Evolutionary conservation across 164 flowering plant genomes (phyloP), one percentile per base, ranked within the genome.

Genomic region (Buxus sempervirens): DNA sequence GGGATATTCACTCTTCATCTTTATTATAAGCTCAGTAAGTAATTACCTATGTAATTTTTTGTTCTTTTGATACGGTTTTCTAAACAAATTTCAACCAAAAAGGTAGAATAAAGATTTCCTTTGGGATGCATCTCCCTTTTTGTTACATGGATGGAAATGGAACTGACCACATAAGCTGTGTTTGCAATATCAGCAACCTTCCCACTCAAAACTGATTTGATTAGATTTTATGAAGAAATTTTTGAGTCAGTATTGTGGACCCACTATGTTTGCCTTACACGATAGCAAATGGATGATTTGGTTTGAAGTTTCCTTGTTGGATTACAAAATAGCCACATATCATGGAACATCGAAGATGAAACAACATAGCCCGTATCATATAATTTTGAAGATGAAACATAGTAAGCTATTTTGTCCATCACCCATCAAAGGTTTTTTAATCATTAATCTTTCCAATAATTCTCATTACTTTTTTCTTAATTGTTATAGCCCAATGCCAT

Each of bases 1-100:
- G 98, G 99, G 99, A 67, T 96, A 96, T 76, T 96, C 99, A 64
- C 97, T 96, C 76, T 86, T 82, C 80, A 70, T 86, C 73, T 84
- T 96, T 60, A 32, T 96, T 72, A 75, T 74, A 36, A 79, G 80
- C 74, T 80, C 90, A 54, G 99, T 96, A 81, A 96, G 97, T 83
- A 58, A 61, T 71, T 48, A 27, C 57, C 22, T 62, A 36, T 49
- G 26, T 49, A 22, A 3, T n/a, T 53, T 19, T 58, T 61, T 63
- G 26, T 22, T 24, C 62, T 57, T 67, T 48, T 2, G 8, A 57
- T 67, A 36, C 28, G 48, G 48, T 38, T 12, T 27, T 57, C 27
- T 7, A 20, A 19, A 28, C 28, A 14, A n/a, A 9, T 21, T 57
- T 7, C 26, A 20, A 19, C 32, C 55, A 15, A 45, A 24, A 63